Base-by-base conservation (phyloP, 2,329 filamentous ascomycete genomes). In the Ophiostoma angusticollis region DNA sequence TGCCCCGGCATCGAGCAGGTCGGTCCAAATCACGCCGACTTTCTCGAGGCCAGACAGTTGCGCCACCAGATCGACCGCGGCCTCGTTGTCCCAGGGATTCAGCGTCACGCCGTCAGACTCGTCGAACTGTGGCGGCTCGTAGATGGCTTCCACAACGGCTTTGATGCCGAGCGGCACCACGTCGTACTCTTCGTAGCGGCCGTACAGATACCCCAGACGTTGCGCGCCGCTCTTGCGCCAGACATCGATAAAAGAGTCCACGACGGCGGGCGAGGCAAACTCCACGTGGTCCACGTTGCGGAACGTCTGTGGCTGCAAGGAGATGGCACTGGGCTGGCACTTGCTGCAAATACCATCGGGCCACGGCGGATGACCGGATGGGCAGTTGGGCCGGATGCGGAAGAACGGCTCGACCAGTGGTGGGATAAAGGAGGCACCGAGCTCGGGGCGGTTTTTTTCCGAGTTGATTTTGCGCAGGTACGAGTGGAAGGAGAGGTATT, bases 221-320 rank as follows among this genome's bases (percentile, higher is more conserved):
- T 98, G 91, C 21, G 72, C 63, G 4, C 86, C 89, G 2, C 84
- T 86, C 48, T 75, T 79, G 50, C 93, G 74, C 89, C 91, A 98
- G 42, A 89, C 84, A 52, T 95, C 78, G 47, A 98, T 76, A 41
- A 96, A 77, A n/a, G 74, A 76, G 55, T 98, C 84, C 51, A 96
- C 84, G 24, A 96, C 74, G 39, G 77, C 70, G 3, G 85, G 78
- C 1, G 83, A 80, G 2, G 89, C 79, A 55, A 98, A 96, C 59
- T 98, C 93, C 46, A 98, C 91, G 57, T 98, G 91, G 53, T 98
- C 91, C 4, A 98, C 87, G 84, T 91, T 95, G 37, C 91, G 84
- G 58, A 89, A 98, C 16, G 80, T 71, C 58, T 98, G 91, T 5
- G 86, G 85, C 55, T 96, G 87, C 38, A 98, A 65, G 9, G 85